phyloP scores from a whole-genome alignment of 202 grass and related monocot species.

The Musa balbisiana region DNA sequence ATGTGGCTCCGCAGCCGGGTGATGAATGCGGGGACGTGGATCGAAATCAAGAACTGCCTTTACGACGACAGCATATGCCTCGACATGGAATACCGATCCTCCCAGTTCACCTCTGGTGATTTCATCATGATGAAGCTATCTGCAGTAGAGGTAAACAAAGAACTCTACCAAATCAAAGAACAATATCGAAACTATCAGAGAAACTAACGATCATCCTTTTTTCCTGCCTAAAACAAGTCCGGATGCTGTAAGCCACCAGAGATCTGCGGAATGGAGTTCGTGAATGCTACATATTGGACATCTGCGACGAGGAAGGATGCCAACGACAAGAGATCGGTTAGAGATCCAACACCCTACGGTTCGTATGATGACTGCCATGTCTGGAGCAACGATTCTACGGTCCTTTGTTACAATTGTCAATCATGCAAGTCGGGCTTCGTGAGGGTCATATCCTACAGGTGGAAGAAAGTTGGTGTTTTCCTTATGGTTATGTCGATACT shows the following conservation, averaged over 20 bases:
- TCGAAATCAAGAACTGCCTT: background rate
- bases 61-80: background rate
- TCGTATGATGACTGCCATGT: background rate
- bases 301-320: background rate
- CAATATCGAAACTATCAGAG: background rate
- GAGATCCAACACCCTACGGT: background rate
- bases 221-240: background rate
- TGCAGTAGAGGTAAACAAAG: background rate
- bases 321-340: background rate
- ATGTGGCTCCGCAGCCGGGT: conserved; percentile 2
- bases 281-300: background rate
- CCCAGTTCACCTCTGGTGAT: background rate
- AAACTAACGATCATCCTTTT: background rate
- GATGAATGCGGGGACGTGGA: background rate
- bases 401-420: background rate
- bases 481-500: background rate
- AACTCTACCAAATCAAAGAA: background rate
- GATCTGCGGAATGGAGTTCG: background rate
- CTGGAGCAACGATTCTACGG: background rate
- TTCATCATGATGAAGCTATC: background rate
- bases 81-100: background rate
- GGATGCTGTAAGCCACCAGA: background rate
- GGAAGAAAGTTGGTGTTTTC: background rate
- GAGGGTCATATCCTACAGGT: background rate
- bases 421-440: background rate